Conservation (phyloP, 192 early-diverging fungal genomes). For the Entomortierella chlamydospora region DNA sequence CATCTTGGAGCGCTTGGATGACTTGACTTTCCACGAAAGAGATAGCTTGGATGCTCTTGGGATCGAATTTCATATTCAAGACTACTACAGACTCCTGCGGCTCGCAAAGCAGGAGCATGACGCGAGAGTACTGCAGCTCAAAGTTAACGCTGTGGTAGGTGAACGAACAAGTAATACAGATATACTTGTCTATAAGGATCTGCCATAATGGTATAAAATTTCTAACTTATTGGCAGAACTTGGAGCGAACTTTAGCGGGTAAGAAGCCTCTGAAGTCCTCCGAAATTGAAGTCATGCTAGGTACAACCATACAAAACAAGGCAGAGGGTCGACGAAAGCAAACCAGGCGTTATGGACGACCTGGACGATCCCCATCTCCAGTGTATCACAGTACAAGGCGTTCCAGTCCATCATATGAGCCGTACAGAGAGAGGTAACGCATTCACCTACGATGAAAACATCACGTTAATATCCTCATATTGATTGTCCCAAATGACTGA, state of each 20-base stretch:
- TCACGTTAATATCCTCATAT: neutral
- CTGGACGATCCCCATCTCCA: conserved; percentile 15
- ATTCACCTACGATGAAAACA: neutral
- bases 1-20: conserved; percentile 44
- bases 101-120: conserved; percentile 29
- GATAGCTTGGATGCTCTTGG: conserved; percentile 28
- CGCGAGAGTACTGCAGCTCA: conserved; percentile 32
- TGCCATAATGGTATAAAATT: too few relatives aligned
- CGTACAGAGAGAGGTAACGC: conserved; percentile 7
- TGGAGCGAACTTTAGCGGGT: conserved; percentile 35
- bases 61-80: conserved; percentile 15
- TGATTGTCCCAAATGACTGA: neutral
- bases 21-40: conserved; percentile 16
- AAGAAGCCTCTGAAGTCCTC: conserved; percentile 42
- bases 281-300: conserved; percentile 26
- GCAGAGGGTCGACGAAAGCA: neutral
- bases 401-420: conserved; percentile 36
- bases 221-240: conserved; percentile 11
- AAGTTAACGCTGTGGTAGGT: conserved; percentile 41
- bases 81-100: conserved; percentile 28
- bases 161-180: neutral
- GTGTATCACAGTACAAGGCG: conserved; percentile 9
- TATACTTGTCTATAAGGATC: neutral
- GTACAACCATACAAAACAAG: neutral
- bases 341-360: conserved; percentile 11